Base-by-base conservation (phyloP, 768 basidiomycete species). In the Lenzites betulinus region DNA sequence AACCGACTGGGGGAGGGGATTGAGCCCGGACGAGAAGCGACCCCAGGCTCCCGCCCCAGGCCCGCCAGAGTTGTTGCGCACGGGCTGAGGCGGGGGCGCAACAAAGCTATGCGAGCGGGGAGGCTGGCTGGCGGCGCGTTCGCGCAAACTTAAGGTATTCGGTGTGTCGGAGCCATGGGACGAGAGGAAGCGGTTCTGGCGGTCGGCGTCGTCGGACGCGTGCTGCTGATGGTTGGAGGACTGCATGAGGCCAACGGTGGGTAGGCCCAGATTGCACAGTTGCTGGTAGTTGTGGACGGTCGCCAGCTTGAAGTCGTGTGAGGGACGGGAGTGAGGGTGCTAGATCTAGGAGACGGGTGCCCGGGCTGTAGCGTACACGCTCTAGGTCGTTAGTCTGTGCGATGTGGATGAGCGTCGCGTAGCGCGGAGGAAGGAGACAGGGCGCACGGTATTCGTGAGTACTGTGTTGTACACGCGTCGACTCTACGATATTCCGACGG, bases 41-140 rank as follows among this genome's bases (percentile, higher is more conserved):
- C 66, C 65, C 66, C 68, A 67, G 46, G 54, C 61, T 26, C 66
- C 64, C 20, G 64, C 28, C 13, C 63, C 47, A 38, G 69, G 73
- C 15, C 78, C 78, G 16, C 79, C 77, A 28, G 85, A 70, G 63
- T 76, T 80, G 47, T 83, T 78, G 20, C 83, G 83, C 52, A 83
- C 74, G 61, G 80, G 77, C 42, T 77, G 80, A n/a, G 79, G 75
- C 8, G 84, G 77, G 8, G 85, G 84, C 22, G 79, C 75, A 51
- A 84, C 67, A 61, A 79, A 81, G 26, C 78, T 78, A 47, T 81
- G 78, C 3, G 77, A 74, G 62, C 81, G 81, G 3, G 88, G 87
- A 8, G 88, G 88, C 68, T 90, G 88, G 70, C 85, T 87, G 1
- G 87, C 81, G 43, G 88, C 88, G 59, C 88, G 77, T 74, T 88